Conservation (phyloP, 495 filamentous ascomycete species). For the Penicillium fimorum region DNA sequence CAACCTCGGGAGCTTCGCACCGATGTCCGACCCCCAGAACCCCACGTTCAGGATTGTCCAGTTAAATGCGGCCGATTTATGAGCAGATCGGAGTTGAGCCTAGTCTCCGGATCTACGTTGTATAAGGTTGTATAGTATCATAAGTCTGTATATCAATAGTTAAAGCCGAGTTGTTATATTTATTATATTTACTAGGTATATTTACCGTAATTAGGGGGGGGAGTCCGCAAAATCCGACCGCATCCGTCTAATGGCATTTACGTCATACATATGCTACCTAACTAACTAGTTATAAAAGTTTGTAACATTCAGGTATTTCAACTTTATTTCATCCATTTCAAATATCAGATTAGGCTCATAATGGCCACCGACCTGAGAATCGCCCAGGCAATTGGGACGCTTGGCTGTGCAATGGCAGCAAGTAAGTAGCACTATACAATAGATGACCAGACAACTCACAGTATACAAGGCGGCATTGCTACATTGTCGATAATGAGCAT, state of each 20-base stretch:
- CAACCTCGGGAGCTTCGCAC: slow-evolving; percentile 17
- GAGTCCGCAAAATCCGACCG: too few species aligned
- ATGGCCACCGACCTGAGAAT: slow-evolving; percentile 19
- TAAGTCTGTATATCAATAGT: neutral
- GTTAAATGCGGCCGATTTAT: slow-evolving; percentile 20
- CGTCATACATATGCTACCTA: slow-evolving; percentile 1
- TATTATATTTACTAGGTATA: neutral
- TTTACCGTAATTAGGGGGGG: neutral
- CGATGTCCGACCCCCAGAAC: slow-evolving; percentile 22
- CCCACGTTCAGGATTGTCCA: slow-evolving; percentile 22
- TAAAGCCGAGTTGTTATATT: neutral
- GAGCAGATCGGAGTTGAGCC: slow-evolving; percentile 31
- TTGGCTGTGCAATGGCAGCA: slow-evolving; percentile 29
- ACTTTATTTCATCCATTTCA: neutral
- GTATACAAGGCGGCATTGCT: slow-evolving; percentile 25
- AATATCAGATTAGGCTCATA: neutral
- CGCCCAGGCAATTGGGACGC: slow-evolving; percentile 28
- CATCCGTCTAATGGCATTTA: neutral
- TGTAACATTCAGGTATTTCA: neutral
- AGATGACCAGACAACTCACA: slow-evolving; percentile 1
- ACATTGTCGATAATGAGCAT: slow-evolving; percentile 25
- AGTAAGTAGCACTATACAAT: slow-evolving; percentile 12
- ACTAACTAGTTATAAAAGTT: too few species aligned
- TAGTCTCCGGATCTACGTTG: slow-evolving; percentile 14
- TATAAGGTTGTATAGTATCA: neutral